These are phyloP conservation scores for Fallopia convolvulus DNA, from an alignment of 148 eudicot genomes.

Conservation along the genomic window DNA sequence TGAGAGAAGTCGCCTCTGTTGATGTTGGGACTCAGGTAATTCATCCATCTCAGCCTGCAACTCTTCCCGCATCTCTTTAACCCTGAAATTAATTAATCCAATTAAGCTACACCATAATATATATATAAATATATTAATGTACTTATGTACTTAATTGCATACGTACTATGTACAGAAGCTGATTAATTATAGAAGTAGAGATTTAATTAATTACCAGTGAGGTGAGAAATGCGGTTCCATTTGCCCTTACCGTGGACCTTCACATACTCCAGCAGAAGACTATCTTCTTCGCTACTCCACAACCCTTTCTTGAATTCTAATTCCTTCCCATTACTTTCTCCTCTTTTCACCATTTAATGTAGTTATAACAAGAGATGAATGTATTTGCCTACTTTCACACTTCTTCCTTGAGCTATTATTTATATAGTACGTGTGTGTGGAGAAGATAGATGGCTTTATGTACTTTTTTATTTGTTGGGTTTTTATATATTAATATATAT, in stretches of 20 bases:
- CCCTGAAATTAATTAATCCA: background rate
- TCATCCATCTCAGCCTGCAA: conserved; percentile 23
- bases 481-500: too few species aligned
- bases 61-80: conserved; percentile 27
- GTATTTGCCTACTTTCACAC: too few species aligned
- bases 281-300: conserved; percentile 26
- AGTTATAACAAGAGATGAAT: too few species aligned
- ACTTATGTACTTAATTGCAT: background rate
- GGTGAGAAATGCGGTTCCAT: conserved; percentile 20
- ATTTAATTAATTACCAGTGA: conserved; percentile 10
- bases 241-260: conserved; percentile 18
- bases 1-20: conserved; percentile 19
- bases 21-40: conserved; percentile 18
- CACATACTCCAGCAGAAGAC: conserved; percentile 15
- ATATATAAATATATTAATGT: too few species aligned
- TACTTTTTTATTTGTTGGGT: too few species aligned
- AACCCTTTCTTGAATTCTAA: conserved; percentile 21
- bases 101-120: background rate
- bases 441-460: too few species aligned
- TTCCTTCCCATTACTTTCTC: background rate
- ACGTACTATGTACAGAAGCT: too few species aligned
- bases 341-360: background rate
- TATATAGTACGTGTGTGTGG: too few species aligned
- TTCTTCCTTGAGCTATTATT: too few species aligned
- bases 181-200: too few species aligned